Evolutionary conservation across 805 yeast species (phyloP).

Genomic region (Zygoascus ofunaensis): DNA sequence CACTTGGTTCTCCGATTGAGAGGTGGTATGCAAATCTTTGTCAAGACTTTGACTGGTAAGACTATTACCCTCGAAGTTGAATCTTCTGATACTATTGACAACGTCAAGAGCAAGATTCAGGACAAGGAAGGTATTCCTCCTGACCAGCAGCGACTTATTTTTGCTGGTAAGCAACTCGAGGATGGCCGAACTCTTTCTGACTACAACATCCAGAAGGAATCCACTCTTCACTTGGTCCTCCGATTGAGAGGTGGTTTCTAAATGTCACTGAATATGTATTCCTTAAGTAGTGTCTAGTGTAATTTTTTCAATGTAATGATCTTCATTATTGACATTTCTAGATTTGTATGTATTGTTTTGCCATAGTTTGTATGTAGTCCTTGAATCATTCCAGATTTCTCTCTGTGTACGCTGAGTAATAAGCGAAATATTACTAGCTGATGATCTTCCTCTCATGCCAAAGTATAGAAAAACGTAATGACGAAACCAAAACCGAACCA

Average conservation of each 20-base stretch:
- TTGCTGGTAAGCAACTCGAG: conserved; percentile 99
- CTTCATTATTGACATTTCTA: no score
- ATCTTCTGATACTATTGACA: conserved; percentile 97
- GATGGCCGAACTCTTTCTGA: conserved; percentile 98
- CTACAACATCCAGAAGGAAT: conserved; percentile 99
- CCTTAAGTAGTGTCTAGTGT: neutral
- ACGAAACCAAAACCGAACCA: no score
- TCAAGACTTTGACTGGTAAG: conserved; percentile 99
- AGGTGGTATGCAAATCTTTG: conserved; percentile 86
- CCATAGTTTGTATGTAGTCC: no score
- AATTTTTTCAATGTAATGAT: no score
- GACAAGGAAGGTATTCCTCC: conserved; percentile 99
- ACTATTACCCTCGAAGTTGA: conserved; percentile 97
- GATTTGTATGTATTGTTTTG: no score
- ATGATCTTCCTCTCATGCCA: no score
- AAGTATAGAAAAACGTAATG: no score
- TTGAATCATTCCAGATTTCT: no score
- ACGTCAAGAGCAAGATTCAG: conserved; percentile 96
- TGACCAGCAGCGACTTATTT: conserved; percentile 98
- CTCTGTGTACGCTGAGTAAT: no score
- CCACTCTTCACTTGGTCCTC: conserved; percentile 90
- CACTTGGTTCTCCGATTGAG: conserved; percentile 80
- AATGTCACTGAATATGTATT: neutral
- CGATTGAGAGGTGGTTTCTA: conserved; percentile 73
- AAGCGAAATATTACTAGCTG: no score